Percentiles rank a stretch among this genome's conserved stretches.
phyloP scores from a whole-genome alignment of 2,329 filamentous ascomycete species.

The Alternaria sp. region DNA sequence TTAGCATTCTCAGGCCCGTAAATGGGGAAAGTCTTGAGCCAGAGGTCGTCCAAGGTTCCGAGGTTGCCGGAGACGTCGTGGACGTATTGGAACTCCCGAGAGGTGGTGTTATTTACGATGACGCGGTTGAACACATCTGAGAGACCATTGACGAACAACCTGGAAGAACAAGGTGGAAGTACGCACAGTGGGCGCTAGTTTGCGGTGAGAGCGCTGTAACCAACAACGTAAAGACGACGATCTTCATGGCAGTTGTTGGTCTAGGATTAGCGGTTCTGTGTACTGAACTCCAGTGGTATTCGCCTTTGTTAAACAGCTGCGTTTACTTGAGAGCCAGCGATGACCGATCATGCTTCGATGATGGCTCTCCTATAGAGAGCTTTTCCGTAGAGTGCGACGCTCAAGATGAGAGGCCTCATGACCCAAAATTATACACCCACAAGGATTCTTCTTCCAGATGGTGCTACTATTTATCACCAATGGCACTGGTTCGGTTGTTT shows the following conservation, averaged over 20 bases:
- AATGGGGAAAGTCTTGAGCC: slow-evolving; percentile 25
- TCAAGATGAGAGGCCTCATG: neutral
- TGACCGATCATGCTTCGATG: neutral
- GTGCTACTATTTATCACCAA: neutral
- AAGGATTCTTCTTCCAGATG: neutral
- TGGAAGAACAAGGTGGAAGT: neutral
- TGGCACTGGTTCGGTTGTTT: neutral
- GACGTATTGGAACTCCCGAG: slow-evolving; percentile 32
- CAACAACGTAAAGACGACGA: neutral
- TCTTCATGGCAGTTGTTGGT: neutral
- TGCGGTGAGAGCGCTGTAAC: neutral
- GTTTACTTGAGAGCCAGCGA: neutral
- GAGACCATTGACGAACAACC: neutral
- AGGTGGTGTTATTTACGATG: slow-evolving; percentile 31
- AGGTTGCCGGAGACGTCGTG: slow-evolving; percentile 23
- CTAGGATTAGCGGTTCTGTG: neutral
- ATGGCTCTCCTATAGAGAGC: neutral
- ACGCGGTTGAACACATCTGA: slow-evolving; percentile 30
- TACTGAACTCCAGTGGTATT: neutral
- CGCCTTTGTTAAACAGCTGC: neutral
- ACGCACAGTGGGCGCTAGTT: neutral
- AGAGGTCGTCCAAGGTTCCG: slow-evolving; percentile 10
- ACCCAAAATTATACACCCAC: neutral
- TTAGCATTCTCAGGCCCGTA: slow-evolving; percentile 16
- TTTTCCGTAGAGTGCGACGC: neutral